phyloP scores from a whole-genome alignment of 2,329 filamentous ascomycete genomes.

The Gnomoniopsis smithogilvyi region DNA sequence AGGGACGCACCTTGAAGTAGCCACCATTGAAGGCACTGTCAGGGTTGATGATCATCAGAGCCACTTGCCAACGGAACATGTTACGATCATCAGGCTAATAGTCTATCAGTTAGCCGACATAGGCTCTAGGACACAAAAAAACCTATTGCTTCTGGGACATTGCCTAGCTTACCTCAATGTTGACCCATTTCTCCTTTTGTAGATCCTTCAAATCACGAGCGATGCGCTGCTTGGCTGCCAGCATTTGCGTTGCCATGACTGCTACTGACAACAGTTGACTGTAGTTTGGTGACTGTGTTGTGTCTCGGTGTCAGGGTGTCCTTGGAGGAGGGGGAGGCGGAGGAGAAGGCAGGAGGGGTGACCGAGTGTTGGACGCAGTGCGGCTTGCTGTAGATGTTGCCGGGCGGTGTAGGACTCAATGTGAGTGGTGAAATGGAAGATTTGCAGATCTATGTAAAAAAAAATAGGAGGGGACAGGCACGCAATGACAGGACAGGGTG shows the following conservation, averaged over 20 bases:
- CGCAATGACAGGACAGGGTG: too few relatives aligned
- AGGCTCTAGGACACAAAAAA: not conserved
- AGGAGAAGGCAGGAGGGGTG: not conserved
- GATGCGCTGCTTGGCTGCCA: conserved; percentile 68
- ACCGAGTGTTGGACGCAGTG: not conserved
- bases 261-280: conserved; percentile 4
- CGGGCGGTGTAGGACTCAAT: not conserved
- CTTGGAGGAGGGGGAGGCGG: not conserved
- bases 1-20: conserved; percentile 68
- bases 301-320: not conserved
- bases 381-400: not conserved
- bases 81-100: conserved; percentile 72
- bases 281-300: not conserved
- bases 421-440: not conserved
- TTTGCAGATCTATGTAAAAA: too few relatives aligned
- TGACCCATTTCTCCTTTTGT: conserved; percentile 88
- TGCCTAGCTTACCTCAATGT: conserved; percentile 66
- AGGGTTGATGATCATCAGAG: conserved; percentile 87
- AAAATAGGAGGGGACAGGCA: too few relatives aligned
- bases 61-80: conserved; percentile 83
- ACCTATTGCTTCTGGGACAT: not conserved
- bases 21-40: conserved; percentile 90
- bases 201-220: conserved; percentile 85
- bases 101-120: conserved; percentile 11
- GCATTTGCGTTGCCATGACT: conserved; percentile 35